Base-by-base conservation (phyloP, 2,329 filamentous ascomycete genomes). In the Phyllosticta citrichinensis region DNA sequence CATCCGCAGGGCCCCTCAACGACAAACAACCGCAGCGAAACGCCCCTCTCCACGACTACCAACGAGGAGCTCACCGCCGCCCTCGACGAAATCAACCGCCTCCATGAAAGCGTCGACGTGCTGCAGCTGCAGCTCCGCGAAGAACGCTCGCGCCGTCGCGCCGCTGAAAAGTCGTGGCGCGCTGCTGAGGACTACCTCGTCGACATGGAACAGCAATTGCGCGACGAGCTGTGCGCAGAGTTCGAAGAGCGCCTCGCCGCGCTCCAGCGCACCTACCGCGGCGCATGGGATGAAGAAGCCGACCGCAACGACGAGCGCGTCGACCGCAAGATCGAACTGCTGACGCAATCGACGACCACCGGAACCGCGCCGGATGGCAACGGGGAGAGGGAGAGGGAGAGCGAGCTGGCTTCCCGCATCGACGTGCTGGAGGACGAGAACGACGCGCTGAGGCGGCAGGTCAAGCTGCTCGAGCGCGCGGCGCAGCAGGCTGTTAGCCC, bases 181-280 rank as follows among this genome's bases (percentile, higher is more conserved):
- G 85, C 84, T 3, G 85, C 82, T 1, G 82, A 85, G 69, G 78
- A 80, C 58, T 79, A 77, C 66, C 80, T 89, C 75, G 83, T 89
- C 52, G 85, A 89, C 74, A 81, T 96, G 12, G 94, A 99, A 71
- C 86, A 89, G 66, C 87, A 87, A 5, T 84, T 97, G 30, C 86
- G 94, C 22, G 93, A 97, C 69, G 93, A 97, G 66, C 93, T 92
- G 67, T 92, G 86, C 66, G 80, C 78, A 2, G 94, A 97, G 69
- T 95, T 96, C 78, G 94, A 99, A 69, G 79, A 83, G 62, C 83
- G 85, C 11, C 80, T 97, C 55, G 83, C 85, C 20, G 76, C 86
- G 12, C 91, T 97, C 71, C 83, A 89, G 72, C 81, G 83, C 10
- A 81, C 89, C n/a, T 97, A 91, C 88, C 87, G 93, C 70, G 83